These are phyloP conservation scores for Myxozyma udenii DNA, from an alignment of 805 yeast genomes.

Conservation along the genomic window DNA sequence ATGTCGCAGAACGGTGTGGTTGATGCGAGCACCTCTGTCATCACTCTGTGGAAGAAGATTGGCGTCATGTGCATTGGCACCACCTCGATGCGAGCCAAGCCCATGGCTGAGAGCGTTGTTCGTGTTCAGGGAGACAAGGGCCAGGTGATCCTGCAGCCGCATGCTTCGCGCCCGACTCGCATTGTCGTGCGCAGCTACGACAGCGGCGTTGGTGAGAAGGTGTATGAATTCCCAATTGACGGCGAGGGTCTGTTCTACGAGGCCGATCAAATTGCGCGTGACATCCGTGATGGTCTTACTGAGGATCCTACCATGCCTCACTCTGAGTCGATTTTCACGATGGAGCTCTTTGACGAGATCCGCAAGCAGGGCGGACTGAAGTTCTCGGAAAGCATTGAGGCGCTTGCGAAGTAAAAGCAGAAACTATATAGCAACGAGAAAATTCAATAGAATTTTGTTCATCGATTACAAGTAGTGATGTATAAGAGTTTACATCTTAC, in stretches of 20 bases:
- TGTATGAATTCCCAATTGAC: conserved; percentile 15
- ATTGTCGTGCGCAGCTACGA: conserved; percentile 7
- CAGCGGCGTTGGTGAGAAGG: neutral
- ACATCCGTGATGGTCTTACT: conserved; percentile 42
- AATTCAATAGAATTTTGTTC: too few species aligned
- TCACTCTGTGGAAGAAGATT: conserved; percentile 12
- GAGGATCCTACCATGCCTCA: conserved; percentile 44
- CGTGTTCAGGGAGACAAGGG: conserved; percentile 21
- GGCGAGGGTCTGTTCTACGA: conserved; percentile 53
- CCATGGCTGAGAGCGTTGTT: conserved; percentile 17
- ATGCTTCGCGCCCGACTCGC: conserved; percentile 17
- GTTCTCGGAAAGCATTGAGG: conserved; percentile 38
- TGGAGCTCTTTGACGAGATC: conserved; percentile 49
- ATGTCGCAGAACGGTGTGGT: neutral
- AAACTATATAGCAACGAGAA: too few species aligned
- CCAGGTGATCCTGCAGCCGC: conserved; percentile 13
- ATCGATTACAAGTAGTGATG: too few species aligned
- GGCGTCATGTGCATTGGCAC: conserved; percentile 13
- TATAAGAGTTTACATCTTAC: too few species aligned
- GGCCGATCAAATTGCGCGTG: conserved; percentile 53
- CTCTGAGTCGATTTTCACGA: conserved; percentile 48
- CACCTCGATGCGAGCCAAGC: conserved; percentile 8
- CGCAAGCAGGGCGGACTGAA: conserved; percentile 46
- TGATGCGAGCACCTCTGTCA: conserved; percentile 14
- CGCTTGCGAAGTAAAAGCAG: neutral